Evolutionary conservation across 2,329 filamentous ascomycete species (phyloP).

Genomic region (Bipolaris cookei): DNA sequence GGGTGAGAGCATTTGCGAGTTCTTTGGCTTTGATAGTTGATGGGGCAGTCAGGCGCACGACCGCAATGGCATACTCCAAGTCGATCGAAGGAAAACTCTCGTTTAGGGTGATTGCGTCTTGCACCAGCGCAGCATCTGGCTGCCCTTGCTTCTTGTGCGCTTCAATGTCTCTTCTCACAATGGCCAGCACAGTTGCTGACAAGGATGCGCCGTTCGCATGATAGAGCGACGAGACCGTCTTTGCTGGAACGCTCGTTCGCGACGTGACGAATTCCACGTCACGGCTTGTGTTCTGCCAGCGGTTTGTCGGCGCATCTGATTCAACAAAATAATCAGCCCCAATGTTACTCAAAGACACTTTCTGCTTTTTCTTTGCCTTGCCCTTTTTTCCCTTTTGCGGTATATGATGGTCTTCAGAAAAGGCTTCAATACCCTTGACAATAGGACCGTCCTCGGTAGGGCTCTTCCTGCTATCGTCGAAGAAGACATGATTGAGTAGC

Average conservation of each 20-base stretch:
- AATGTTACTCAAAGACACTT: constrained; percentile 27
- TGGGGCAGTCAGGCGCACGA: constrained; percentile 64
- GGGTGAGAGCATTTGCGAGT: constrained; percentile 61
- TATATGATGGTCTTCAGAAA: constrained; percentile 65
- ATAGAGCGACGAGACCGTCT: constrained; percentile 63
- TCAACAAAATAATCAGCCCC: constrained; percentile 34
- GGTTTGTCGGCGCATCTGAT: constrained; percentile 52
- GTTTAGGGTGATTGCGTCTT: constrained; percentile 61
- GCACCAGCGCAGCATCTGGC: constrained; percentile 53
- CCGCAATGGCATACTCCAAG: constrained; percentile 55
- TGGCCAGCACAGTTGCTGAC: constrained; percentile 60
- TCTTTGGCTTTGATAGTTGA: constrained; percentile 65
- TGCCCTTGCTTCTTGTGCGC: constrained; percentile 42
- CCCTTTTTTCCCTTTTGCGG: constrained; percentile 50
- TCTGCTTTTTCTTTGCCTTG: constrained; percentile 53
- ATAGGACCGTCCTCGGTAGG: constrained; percentile 51
- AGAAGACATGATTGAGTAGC: constrained; percentile 77
- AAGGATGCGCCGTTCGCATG: constrained; percentile 64
- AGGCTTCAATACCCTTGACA: constrained; percentile 80
- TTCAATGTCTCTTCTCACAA: constrained; percentile 58
- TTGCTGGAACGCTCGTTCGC: constrained; percentile 56
- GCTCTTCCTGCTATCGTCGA: constrained; percentile 68
- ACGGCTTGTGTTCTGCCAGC: constrained; percentile 63
- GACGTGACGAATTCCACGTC: constrained; percentile 68
- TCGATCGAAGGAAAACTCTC: constrained; percentile 62